Base-by-base conservation (phyloP, 1,139 yeast species). In the Hyphopichia khmerensis region DNA sequence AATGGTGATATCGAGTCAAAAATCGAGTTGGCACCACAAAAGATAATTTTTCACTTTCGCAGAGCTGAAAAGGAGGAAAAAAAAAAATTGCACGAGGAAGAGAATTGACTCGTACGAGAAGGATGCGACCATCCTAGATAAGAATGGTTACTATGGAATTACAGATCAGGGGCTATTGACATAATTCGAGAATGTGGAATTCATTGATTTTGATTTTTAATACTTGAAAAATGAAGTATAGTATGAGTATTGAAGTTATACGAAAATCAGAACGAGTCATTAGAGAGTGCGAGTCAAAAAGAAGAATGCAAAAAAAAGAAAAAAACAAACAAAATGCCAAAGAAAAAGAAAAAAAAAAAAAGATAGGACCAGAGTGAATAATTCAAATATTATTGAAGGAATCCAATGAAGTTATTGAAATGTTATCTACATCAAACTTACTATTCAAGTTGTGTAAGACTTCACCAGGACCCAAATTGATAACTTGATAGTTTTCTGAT, bases 401-500 rank as follows among this genome's bases (percentile, higher is more conserved):
- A 9, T 7, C 29, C 13, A 26, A 26, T 9, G 29, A 26, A 11
- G 29, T 8, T 26, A 26, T 7, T 4, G 29, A 26, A 11, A 26
- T 13, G 19, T 26, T 33, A 11, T 29, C 23, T 4, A 52, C 34
- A 7, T 48, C 38, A 36, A 49, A 63, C 40, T 53, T 56, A 8
- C 49, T 41, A 48, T 64, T 64, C 30, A 69, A 47, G 7, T 52
- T 55, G 27, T 60, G 59, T 14, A 68, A 46, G 1, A 64, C 60
- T 16, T 46, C 46, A 1, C 77, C 77, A 1, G 78, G 78, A 0
- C 78, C 78, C 27, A 72, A 44, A 42, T 63, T 64, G 6, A 67
- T 47, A 9, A 70, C 45, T 10, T 48, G 48, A 4, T 54, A 48
- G 5, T 64, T 50, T 2, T 55, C 63, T 26, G 48, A 11, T 6